These are phyloP conservation scores for Debaryomycetaceae sp. DNA, from an alignment of 1,139 yeast genomes.

Conservation along the genomic window DNA sequence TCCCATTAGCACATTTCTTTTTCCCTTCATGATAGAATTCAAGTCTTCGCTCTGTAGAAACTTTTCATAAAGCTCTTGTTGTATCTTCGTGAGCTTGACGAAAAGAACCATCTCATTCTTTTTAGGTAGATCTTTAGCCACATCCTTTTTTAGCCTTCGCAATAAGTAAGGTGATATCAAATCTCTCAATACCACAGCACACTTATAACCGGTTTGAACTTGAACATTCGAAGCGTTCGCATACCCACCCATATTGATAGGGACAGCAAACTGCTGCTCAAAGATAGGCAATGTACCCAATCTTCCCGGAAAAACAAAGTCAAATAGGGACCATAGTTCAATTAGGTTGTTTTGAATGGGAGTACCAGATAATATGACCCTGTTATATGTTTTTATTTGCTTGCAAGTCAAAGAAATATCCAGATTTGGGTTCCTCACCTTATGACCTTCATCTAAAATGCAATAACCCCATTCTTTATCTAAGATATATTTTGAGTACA, in stretches of 20 bases:
- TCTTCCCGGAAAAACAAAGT: conserved; percentile 91
- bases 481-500: conserved; percentile 68
- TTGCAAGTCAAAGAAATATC: conserved; percentile 85
- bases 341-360: conserved; percentile 92
- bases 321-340: conserved; percentile 93
- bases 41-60: conserved; percentile 78
- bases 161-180: conserved; percentile 84
- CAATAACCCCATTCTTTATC: conserved; percentile 84
- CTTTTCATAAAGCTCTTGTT: conserved; percentile 66
- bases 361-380: conserved; percentile 89
- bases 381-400: conserved; percentile 72
- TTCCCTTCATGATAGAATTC: conserved; percentile 69
- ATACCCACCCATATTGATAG: conserved; percentile 96
- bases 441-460: conserved; percentile 93
- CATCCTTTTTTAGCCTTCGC: conserved; percentile 86
- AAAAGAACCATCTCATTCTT: conserved; percentile 92
- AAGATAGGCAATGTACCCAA: conserved; percentile 93
- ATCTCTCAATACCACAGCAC: conserved; percentile 88
- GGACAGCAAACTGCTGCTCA: conserved; percentile 86
- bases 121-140: conserved; percentile 93
- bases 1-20: conserved; percentile 79
- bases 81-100: conserved; percentile 77
- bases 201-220: conserved; percentile 93
- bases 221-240: conserved; percentile 96
- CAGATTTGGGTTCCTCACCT: conserved; percentile 90